Evolutionary conservation across 139 green algal genomes (phyloP), one percentile per base, ranked within the genome.

Genomic region (Eudorina sp.): DNA sequence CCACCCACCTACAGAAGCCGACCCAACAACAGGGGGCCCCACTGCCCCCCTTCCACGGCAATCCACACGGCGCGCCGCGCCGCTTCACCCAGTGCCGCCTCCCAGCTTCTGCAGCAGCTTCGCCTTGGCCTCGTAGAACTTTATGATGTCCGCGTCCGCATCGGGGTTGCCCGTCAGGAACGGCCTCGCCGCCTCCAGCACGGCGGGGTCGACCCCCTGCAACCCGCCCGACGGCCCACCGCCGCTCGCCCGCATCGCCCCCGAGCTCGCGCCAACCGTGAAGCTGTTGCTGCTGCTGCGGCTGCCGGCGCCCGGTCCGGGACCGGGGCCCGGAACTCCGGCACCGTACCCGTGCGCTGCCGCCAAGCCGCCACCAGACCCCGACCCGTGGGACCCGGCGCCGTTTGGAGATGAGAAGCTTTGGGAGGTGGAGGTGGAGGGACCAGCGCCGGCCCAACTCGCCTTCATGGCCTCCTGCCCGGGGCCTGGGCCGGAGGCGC

Each of bases 131-230:
- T 97, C 87, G 70, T 98, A 98, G 70, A 99, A 99, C 36, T 87
- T 90, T 38, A 98, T 91, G 62, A 99, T 99, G 84, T 98, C 95
- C 25, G 86, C 90, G 87, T 99, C 96, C 43, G 96, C 96, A 29
- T 92, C 92, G 3, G 93, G 48, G 75, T 98, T 96, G 53, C 96
- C 96, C 9, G 96, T 98, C n/a, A 98, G 91, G 90, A 95, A 93
- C 4, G 94, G 93, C 40, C 53, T 62, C 29, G 94, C 95, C 4
- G 91, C 88, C 40, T 91, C 87, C 68, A 97, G 64, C n/a, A 96
- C 94, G n/a, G 91, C 69, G 6, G 92, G 90, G 21, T 94, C 91
- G 3, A 95, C 93, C 3, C 75, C 75, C 51, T 55, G 40, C 34
- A 83, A 21, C 48, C 48, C 8, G 11, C 36, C 68, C 3, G 14